Base-by-base conservation (phyloP, 192 early-diverging fungal species). In the Bifiguratus adelaidae region DNA sequence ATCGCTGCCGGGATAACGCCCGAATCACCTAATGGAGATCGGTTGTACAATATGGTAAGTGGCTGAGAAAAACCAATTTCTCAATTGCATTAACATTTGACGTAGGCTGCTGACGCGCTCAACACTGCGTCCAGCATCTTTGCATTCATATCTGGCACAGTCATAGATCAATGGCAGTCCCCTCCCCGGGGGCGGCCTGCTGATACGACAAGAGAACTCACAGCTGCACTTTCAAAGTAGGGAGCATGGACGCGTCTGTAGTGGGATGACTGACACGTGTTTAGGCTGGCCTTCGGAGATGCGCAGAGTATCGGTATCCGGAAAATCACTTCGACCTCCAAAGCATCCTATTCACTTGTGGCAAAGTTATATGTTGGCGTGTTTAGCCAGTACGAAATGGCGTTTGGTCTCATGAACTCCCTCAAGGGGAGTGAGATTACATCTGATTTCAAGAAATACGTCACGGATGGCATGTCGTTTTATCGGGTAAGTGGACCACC, bases 341-440 rank as follows among this genome's bases (percentile, higher is more conserved):
- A 65, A 27, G 55, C 64, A 6, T 73, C 76, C 0, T 67, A 72
- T 23, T 71, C 71, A 0, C 53, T 78, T 2, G 30, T 66, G 13
- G 76, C 73, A 4, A 78, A 78, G 20, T 35, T 78, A 6, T 67
- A 71, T 2, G 67, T 78, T 19, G 73, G 73, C 4, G 68, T 78
- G 20, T 67, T 71, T 21, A 67, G 61, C 22, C 63, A 75, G 23
- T 78, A 78, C 45, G 76, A 78, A 36, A 65, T 64, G 20, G 76
- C 76, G 0, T 65, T 73, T 45, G 76, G 76, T 0, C 44, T 78
- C 16, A 48, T 78, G 4, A 68, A 68, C 11, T 70, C 73, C 22
- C 59, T 75, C 27, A 68, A 68, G 41, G 65, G 61, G 30, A 37
- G 59, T 27, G 71, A 78, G 44, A 65, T 78, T n/a, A 61, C 70